A percentile compares a stretch with the other conserved stretches of the same genome.
Evolutionary conservation across 495 filamentous ascomycete genomes (phyloP).

Genomic region (Lasiosphaeriaceae sp.): DNA sequence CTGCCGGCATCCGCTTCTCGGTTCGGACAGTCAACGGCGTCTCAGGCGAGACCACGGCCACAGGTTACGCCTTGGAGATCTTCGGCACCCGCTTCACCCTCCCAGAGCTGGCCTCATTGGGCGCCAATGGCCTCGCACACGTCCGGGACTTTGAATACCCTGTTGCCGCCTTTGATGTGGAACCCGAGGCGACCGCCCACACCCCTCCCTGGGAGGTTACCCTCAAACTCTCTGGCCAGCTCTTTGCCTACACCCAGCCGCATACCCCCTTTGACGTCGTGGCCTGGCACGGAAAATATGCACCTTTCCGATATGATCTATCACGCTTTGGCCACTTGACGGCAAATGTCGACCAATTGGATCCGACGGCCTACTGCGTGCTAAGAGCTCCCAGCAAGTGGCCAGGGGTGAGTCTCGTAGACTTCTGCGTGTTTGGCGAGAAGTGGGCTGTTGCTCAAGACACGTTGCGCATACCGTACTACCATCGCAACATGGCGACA

Average conservation of each 20-base stretch:
- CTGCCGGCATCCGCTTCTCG: conserved; percentile 63
- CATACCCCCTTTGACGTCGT: conserved; percentile 76
- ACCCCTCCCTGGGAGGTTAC: conserved; percentile 47
- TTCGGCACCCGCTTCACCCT: conserved; percentile 64
- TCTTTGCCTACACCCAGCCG: conserved; percentile 58
- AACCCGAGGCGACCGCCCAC: neutral
- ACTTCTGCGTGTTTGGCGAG: conserved; percentile 72
- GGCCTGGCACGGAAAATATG: conserved; percentile 69
- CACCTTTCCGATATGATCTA: conserved; percentile 76
- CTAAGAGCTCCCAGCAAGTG: conserved; percentile 57
- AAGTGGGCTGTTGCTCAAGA: conserved; percentile 65
- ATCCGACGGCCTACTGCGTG: conserved; percentile 70
- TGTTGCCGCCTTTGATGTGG: conserved; percentile 59
- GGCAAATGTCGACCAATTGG: conserved; percentile 66
- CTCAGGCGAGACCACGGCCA: neutral
- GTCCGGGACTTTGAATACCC: conserved; percentile 69
- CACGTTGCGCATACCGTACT: conserved; percentile 70
- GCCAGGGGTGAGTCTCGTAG: conserved; percentile 62
- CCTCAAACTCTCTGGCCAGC: conserved; percentile 62
- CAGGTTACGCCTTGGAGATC: conserved; percentile 67
- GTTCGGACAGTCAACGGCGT: conserved; percentile 28
- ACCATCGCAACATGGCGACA: conserved; percentile 66
- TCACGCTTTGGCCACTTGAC: conserved; percentile 69
- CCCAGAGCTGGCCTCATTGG: conserved; percentile 71
- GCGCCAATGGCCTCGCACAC: conserved; percentile 66